Conservation (phyloP, 371 early-diverging fungal genomes). For the Mortierella sp. region DNA sequence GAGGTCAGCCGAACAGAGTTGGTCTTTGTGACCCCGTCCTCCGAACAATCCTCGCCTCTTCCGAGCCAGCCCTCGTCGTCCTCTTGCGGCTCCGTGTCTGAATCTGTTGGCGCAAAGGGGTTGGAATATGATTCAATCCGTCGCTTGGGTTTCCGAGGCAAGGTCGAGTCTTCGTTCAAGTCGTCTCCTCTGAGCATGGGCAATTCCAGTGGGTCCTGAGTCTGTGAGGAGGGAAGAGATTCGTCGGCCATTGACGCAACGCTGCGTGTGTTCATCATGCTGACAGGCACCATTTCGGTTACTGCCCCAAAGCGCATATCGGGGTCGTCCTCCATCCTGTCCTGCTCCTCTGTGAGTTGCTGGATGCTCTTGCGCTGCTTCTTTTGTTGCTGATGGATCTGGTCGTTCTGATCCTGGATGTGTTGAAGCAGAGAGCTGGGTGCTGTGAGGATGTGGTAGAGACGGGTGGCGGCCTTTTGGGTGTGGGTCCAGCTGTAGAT, state of each 20-base stretch:
- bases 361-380: constrained; percentile 44
- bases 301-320: constrained; percentile 34
- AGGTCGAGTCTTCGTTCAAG: constrained; percentile 23
- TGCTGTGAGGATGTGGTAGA: constrained; percentile 36
- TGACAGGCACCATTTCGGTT: constrained; percentile 53
- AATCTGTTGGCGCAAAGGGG: constrained; percentile 32
- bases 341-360: constrained; percentile 54
- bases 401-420: constrained; percentile 29
- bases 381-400: constrained; percentile 20
- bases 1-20: constrained; percentile 47
- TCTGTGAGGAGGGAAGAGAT: background rate
- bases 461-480: constrained; percentile 30
- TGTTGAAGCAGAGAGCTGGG: constrained; percentile 32
- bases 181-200: background rate
- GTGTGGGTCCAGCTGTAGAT: constrained; percentile 52
- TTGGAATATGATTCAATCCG: constrained; percentile 38
- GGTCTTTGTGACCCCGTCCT: constrained; percentile 35
- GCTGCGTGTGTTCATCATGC: constrained; percentile 41
- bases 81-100: constrained; percentile 29
- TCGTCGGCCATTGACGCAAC: constrained; percentile 28
- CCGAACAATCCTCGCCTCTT: constrained; percentile 27
- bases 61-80: constrained; percentile 51
- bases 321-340: constrained; percentile 42
- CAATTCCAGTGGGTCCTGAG: constrained; percentile 18
- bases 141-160: constrained; percentile 33